These are phyloP conservation scores for Phanerochaete sordida DNA, from an alignment of 768 basidiomycete genomes.

Conservation along the genomic window DNA sequence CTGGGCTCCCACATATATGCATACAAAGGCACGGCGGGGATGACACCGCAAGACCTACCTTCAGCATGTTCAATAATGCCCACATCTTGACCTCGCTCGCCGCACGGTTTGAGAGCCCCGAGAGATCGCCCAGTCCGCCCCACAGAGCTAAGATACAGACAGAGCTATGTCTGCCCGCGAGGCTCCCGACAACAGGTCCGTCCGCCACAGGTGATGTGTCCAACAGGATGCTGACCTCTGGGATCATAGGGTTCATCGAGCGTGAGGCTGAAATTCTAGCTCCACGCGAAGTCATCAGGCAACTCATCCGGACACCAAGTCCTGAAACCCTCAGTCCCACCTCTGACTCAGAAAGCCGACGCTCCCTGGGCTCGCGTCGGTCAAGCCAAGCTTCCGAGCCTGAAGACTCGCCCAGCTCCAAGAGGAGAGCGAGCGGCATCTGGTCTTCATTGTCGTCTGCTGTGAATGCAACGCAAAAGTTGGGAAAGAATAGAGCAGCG, in stretches of 20 bases:
- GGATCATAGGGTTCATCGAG: slow-evolving; percentile 55
- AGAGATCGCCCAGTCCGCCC: slow-evolving; percentile 14
- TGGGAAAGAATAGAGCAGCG: background rate
- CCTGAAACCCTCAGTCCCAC: background rate
- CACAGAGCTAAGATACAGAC: slow-evolving; percentile 41
- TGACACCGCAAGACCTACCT: background rate
- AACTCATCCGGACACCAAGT: slow-evolving; percentile 23
- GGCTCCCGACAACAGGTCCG: slow-evolving; percentile 66
- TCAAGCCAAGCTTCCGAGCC: background rate
- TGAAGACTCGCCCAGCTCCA: background rate
- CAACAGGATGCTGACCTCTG: slow-evolving; percentile 17
- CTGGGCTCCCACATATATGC: background rate
- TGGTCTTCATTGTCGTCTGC: slow-evolving; percentile 12
- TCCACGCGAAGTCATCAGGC: slow-evolving; percentile 53
- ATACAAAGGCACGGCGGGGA: background rate
- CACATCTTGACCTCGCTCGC: slow-evolving; percentile 27
- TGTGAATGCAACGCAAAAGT: background rate
- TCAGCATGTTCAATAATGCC: slow-evolving; percentile 55
- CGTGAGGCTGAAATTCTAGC: slow-evolving; percentile 65
- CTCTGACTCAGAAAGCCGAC: background rate
- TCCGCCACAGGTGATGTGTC: slow-evolving; percentile 3
- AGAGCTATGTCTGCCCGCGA: slow-evolving; percentile 59
- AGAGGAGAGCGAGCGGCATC: slow-evolving; percentile 1
- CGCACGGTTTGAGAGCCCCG: slow-evolving; percentile 22
- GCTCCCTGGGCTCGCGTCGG: background rate